Evolutionary conservation across 1,139 yeast genomes (phyloP).

Genomic region (Blastobotrys raffinosifermentans): DNA sequence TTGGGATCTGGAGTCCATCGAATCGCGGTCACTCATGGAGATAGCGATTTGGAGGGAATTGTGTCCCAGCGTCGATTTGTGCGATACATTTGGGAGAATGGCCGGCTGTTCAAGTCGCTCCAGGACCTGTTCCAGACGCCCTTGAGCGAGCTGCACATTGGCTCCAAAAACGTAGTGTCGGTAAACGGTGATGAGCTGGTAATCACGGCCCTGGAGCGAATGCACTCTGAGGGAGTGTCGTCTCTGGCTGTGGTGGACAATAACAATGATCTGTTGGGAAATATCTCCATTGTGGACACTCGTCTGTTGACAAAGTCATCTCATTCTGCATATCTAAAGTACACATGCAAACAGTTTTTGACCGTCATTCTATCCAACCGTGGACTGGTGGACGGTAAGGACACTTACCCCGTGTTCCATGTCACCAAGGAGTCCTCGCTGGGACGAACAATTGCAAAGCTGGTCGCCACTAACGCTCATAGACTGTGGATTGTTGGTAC

Average conservation of each 20-base stretch:
- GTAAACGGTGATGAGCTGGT: conserved; percentile 81
- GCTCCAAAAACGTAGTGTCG: conserved; percentile 59
- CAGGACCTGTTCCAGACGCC: conserved; percentile 68
- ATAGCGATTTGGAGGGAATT: conserved; percentile 48
- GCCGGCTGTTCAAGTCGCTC: conserved; percentile 73
- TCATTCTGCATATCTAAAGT: conserved; percentile 72
- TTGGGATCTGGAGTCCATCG: conserved; percentile 91
- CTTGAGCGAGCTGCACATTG: conserved; percentile 61
- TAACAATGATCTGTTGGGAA: conserved; percentile 70
- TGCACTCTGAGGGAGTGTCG: conserved; percentile 80
- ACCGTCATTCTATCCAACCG: conserved; percentile 80
- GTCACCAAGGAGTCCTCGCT: conserved; percentile 73
- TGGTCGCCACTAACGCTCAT: conserved; percentile 92
- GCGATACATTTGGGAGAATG: conserved; percentile 84
- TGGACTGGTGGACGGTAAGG: conserved; percentile 92
- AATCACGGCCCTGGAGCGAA: conserved; percentile 77
- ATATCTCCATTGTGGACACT: conserved; percentile 91
- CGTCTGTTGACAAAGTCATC: conserved; percentile 76
- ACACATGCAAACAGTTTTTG: conserved; percentile 80
- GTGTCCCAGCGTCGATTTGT: conserved; percentile 84
- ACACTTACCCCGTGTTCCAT: conserved; percentile 93
- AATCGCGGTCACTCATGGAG: conserved; percentile 66
- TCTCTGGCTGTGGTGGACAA: conserved; percentile 93
- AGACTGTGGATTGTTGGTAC: conserved; percentile 74
- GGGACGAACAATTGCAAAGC: conserved; percentile 85